These are phyloP conservation scores for Onygenales sp. DNA, from an alignment of 2,329 filamentous ascomycete genomes.

Conservation along the genomic window DNA sequence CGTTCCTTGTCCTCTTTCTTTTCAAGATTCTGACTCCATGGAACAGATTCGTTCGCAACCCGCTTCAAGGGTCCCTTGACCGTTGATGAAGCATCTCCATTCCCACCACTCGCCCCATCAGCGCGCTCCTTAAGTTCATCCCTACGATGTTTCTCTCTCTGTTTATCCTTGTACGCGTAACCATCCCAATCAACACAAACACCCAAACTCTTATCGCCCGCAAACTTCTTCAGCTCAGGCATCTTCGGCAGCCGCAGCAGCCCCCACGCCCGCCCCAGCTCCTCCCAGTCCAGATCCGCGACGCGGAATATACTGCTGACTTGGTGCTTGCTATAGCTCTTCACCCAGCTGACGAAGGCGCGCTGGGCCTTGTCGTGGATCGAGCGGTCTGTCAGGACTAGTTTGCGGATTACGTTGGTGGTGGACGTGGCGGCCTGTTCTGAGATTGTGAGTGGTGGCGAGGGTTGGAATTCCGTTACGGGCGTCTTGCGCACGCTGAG, in stretches of 20 bases:
- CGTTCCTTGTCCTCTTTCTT: constrained; percentile 53
- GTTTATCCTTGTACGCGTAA: constrained; percentile 63
- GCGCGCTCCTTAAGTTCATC: constrained; percentile 45
- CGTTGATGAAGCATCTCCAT: constrained; percentile 13
- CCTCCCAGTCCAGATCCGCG: constrained; percentile 72
- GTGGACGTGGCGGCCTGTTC: constrained; percentile 51
- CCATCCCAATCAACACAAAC: constrained; percentile 52
- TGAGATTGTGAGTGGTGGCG: constrained; percentile 49
- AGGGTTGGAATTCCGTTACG: constrained; percentile 34
- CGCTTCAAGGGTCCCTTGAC: constrained; percentile 42
- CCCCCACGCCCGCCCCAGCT: constrained; percentile 74
- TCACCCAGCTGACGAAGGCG: constrained; percentile 88
- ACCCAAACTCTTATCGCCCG: constrained; percentile 55
- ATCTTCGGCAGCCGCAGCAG: constrained; percentile 81
- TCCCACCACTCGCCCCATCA: constrained; percentile 21
- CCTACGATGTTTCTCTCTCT: constrained; percentile 56
- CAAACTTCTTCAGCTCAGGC: constrained; percentile 74
- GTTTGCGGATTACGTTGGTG: constrained; percentile 52
- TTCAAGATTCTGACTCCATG: constrained; percentile 65
- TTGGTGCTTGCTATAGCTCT: constrained; percentile 83
- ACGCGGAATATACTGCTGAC: constrained; percentile 85
- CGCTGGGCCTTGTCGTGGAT: constrained; percentile 81
- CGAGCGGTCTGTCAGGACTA: constrained; percentile 49
- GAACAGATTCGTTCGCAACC: constrained; percentile 49
- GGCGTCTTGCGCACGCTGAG: constrained; percentile 81